Evolutionary conservation across 306 rosid species (phyloP), one percentile per base, ranked within the genome.

Genomic region (Quercus engelmannii): DNA sequence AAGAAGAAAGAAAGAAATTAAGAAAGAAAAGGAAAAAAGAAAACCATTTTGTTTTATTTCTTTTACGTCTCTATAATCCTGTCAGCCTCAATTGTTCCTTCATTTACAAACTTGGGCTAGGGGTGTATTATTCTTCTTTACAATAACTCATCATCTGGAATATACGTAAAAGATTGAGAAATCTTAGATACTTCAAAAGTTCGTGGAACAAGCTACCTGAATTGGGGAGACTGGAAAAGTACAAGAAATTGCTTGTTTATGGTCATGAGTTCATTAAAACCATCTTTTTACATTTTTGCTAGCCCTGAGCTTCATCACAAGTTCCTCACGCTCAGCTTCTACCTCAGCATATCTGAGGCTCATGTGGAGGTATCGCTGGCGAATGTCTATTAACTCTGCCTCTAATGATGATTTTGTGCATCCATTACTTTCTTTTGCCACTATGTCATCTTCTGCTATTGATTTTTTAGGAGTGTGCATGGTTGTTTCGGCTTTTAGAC

Each of bases 291-390:
- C 85, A 31, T 71, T 82, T 76, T 83, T 89, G 75, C 88, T 63
- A 77, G 71, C 71, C 83, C 57, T 95, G 67, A 95, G 92, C 86
- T 85, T 88, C 98, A 95, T 93, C 67, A 95, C 99, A 76, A 93
- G 98, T 55, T 95, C 94, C 82, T 93, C 99, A 11, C 98, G 97
- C 87, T 90, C 83, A 77, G 93, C 81, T 88, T 93, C 99, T 23
- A 87, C 99, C 83, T 95, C 97, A 0, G 98, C 99, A 51, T 91
- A 95, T 86, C 90, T 89, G 49, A 95, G 97, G 91, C 99, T 95
- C 92, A 95, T 91, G 87, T 85, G 83, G 76, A 83, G 81, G 86
- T 93, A 95, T 28, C 97, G 96, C 78, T 95, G 97, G 19, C 84
- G 91, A 83, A 95, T 84, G 76, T 95, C 99, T 78, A 81, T 85